These are phyloP conservation scores for Filobasidium wieringae DNA, from an alignment of 768 basidiomycete species.

Conservation along the genomic window DNA sequence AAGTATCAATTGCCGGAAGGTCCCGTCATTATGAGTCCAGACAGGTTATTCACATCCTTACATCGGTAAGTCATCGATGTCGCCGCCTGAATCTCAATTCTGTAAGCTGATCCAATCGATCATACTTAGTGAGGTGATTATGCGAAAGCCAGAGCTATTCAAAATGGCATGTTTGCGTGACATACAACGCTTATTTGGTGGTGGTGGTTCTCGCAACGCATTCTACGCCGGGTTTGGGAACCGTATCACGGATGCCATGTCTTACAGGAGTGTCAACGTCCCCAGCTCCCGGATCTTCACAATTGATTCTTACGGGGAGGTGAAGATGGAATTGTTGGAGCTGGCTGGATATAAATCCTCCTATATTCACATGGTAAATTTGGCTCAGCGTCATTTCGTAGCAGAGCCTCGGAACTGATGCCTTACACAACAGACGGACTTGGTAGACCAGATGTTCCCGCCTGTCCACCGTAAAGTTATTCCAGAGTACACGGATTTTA, in stretches of 20 bases:
- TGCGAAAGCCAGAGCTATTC: slow-evolving; percentile 99
- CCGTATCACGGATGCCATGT: slow-evolving; percentile 91
- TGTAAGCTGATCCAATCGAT: neutral
- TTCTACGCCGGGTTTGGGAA: slow-evolving; percentile 99
- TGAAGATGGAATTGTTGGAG: slow-evolving; percentile 94
- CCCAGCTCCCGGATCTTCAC: slow-evolving; percentile 93
- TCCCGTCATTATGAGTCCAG: slow-evolving; percentile 97
- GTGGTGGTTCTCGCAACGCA: slow-evolving; percentile 46
- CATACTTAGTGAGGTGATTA: slow-evolving; percentile 75
- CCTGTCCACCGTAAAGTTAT: slow-evolving; percentile 78
- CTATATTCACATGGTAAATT: slow-evolving; percentile 78
- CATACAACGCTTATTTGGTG: slow-evolving; percentile 77
- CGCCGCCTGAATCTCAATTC: neutral
- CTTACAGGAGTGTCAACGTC: slow-evolving; percentile 91
- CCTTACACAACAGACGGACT: slow-evolving; percentile 51
- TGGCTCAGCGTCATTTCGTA: neutral
- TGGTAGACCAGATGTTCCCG: slow-evolving; percentile 99
- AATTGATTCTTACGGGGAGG: slow-evolving; percentile 80
- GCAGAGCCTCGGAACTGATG: neutral
- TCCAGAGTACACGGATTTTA: slow-evolving; percentile 90
- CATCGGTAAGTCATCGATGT: slow-evolving; percentile 57
- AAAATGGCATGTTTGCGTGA: slow-evolving; percentile 98
- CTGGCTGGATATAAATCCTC: slow-evolving; percentile 94
- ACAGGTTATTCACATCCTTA: slow-evolving; percentile 81
- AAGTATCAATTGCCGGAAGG: slow-evolving; percentile 94